Conservation (phyloP, 164 flowering plant species). For the Litsea cubeba region DNA sequence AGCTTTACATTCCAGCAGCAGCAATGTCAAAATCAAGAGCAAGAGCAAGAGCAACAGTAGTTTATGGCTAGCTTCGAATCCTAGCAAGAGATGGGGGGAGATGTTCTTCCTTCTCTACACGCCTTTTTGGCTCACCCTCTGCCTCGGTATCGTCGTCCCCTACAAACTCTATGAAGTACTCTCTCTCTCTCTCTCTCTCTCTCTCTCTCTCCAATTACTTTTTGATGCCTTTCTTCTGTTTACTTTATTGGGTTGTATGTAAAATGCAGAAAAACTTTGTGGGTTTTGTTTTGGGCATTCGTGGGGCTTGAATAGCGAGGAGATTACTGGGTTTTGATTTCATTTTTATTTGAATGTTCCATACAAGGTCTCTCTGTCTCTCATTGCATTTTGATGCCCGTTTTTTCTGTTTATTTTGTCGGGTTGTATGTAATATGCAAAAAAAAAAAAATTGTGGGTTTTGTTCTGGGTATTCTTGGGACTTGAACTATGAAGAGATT, state of each 20-base stretch:
- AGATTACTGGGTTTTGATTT: too few relatives aligned
- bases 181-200: background rate
- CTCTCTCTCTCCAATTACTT: background rate
- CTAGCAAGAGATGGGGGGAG: conserved; percentile 98
- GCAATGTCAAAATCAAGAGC: background rate
- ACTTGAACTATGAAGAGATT: background rate
- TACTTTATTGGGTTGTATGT: background rate
- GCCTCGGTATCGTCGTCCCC: conserved; percentile 85
- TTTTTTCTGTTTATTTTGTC: background rate
- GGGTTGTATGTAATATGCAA: background rate
- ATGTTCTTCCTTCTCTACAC: conserved; percentile 79
- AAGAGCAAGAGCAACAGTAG: conserved; percentile 11
- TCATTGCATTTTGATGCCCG: too few relatives aligned
- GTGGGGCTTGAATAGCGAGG: background rate
- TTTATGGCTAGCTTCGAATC: conserved; percentile 75
- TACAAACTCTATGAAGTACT: conserved; percentile 83
- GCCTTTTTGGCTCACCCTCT: conserved; percentile 96
- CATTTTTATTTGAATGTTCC: too few relatives aligned
- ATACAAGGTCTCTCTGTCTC: too few relatives aligned
- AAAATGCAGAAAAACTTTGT: background rate
- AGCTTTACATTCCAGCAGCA: conserved; percentile 1
- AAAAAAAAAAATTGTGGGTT: background rate
- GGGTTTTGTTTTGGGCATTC: background rate
- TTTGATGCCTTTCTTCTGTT: background rate
- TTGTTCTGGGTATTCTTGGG: background rate